Percentiles rank a stretch among this genome's conserved stretches.
phyloP scores from a whole-genome alignment of 2,329 filamentous ascomycete species.

The Talaromyces albobiverticillius region DNA sequence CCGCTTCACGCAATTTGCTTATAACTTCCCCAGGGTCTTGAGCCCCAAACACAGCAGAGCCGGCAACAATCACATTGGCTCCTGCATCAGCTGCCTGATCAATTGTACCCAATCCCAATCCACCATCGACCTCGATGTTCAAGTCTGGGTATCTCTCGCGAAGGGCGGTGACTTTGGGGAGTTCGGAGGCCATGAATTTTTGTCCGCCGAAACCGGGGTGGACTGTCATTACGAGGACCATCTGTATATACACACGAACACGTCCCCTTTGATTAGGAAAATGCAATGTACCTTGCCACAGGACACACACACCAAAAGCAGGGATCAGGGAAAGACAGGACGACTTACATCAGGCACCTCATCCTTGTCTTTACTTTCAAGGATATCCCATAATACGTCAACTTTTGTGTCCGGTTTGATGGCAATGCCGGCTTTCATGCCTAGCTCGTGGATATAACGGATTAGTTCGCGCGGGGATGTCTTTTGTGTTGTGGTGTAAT shows the following conservation, averaged over 20 bases:
- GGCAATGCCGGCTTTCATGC: slow-evolving; percentile 88
- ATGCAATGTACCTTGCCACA: background rate
- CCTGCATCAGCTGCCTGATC: slow-evolving; percentile 92
- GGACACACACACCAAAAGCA: background rate
- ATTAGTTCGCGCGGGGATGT: slow-evolving; percentile 85
- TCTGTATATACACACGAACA: slow-evolving; percentile 52
- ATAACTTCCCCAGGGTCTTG: slow-evolving; percentile 87
- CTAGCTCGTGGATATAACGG: slow-evolving; percentile 82
- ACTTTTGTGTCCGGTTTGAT: slow-evolving; percentile 91
- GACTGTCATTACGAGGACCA: slow-evolving; percentile 98
- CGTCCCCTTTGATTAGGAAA: background rate
- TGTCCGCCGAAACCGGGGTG: slow-evolving; percentile 96
- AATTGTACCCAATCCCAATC: slow-evolving; percentile 82
- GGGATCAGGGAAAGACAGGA: no score
- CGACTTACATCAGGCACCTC: slow-evolving; percentile 82
- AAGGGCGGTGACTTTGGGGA: slow-evolving; percentile 87
- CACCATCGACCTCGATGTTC: slow-evolving; percentile 97
- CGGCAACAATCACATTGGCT: slow-evolving; percentile 96
- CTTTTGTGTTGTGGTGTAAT: slow-evolving; percentile 58
- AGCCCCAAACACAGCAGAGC: slow-evolving; percentile 92
- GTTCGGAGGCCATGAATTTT: slow-evolving; percentile 95
- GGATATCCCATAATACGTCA: slow-evolving; percentile 86
- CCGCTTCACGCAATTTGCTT: slow-evolving; percentile 70
- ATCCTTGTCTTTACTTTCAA: slow-evolving; percentile 68
- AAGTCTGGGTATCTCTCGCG: slow-evolving; percentile 82